phyloP scores from a whole-genome alignment of 306 rosid genomes.

The Malus fusca region DNA sequence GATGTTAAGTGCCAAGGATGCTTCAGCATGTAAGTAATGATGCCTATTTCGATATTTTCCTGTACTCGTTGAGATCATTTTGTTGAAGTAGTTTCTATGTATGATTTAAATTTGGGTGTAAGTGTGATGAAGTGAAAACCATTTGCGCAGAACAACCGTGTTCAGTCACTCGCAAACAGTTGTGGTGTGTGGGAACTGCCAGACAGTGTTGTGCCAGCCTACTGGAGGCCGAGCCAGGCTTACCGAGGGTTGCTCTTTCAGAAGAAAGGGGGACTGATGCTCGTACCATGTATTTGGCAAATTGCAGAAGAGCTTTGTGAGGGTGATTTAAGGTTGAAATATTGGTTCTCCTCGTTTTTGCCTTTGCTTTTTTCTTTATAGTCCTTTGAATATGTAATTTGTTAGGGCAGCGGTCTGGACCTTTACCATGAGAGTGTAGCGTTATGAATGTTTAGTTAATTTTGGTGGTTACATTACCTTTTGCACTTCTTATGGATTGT shows the following conservation, averaged over 20 bases:
- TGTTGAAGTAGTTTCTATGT: not conserved
- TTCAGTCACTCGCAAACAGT: conserved; percentile 44
- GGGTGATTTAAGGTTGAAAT: not conserved
- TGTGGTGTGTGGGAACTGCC: conserved; percentile 52
- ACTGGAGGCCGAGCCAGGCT: conserved; percentile 44
- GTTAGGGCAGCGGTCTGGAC: not conserved
- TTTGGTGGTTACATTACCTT: not conserved
- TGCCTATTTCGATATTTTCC: not conserved
- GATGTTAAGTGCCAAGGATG: conserved; percentile 54
- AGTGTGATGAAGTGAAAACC: not conserved
- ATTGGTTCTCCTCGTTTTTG: not conserved
- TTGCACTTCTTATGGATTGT: not conserved
- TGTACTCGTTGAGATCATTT: not conserved
- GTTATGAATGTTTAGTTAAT: not conserved
- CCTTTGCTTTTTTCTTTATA: not conserved
- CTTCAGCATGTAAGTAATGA: conserved; percentile 42
- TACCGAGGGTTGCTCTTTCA: conserved; percentile 45
- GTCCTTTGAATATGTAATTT: not conserved
- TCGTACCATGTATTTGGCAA: not conserved
- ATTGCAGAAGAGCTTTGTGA: not conserved
- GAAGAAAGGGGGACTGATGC: conserved; percentile 33
- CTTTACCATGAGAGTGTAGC: not conserved
- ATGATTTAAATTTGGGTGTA: not conserved
- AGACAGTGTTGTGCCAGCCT: conserved; percentile 45
- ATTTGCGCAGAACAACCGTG: conserved; percentile 36